phyloP scores from a whole-genome alignment of 257 asterid species.

The Fraxinus cuspidata region DNA sequence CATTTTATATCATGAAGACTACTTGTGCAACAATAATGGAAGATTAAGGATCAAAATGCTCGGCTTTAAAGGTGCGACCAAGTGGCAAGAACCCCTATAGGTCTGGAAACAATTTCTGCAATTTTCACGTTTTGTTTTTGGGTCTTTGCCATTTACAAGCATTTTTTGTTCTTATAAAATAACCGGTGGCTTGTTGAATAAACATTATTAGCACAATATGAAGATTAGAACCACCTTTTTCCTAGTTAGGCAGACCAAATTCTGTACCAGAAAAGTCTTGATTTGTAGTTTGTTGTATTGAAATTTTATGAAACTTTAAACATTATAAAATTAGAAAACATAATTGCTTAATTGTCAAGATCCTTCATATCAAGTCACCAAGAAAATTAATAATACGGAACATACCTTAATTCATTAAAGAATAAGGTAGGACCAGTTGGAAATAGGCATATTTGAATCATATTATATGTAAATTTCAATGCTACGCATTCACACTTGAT shows the following conservation, averaged over 20 bases:
- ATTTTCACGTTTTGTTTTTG: background rate
- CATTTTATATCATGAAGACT: background rate
- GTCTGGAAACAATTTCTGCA: background rate
- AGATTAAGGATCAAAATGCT: background rate
- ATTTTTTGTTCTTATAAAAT: background rate
- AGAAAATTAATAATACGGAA: too few relatives aligned
- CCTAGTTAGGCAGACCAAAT: background rate
- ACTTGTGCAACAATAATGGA: background rate
- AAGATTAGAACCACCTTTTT: background rate
- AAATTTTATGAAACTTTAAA: too few relatives aligned
- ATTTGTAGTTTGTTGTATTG: too few relatives aligned
- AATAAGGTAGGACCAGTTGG: too few relatives aligned
- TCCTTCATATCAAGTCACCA: too few relatives aligned
- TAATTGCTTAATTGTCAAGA: too few relatives aligned
- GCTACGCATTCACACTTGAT: too few relatives aligned
- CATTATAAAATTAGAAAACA: too few relatives aligned
- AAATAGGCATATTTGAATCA: too few relatives aligned
- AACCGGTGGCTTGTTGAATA: background rate
- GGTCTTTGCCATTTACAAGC: background rate
- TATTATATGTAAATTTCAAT: too few relatives aligned
- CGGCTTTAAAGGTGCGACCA: background rate
- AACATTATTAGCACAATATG: background rate
- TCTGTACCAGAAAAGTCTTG: background rate
- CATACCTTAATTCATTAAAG: too few relatives aligned
- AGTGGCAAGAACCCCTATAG: background rate